Evolutionary conservation across 352 stramenopile genomes (phyloP).

Genomic region (Pythium sp.): DNA sequence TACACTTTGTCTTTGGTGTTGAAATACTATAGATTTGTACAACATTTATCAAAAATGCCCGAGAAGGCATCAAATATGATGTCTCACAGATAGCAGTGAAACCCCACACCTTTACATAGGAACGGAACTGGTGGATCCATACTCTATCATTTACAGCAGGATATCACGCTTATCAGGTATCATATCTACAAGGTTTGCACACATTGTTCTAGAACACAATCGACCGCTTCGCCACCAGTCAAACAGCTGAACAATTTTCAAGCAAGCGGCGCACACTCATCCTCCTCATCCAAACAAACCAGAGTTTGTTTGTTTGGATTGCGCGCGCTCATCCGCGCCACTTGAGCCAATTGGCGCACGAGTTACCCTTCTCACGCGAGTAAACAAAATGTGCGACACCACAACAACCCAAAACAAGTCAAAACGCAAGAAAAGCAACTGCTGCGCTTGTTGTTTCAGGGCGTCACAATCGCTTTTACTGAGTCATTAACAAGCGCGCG

Average conservation of each 20-base stretch:
- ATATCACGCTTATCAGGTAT: too few relatives aligned
- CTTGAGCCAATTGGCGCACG: conserved; percentile 4
- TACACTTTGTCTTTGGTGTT: too few relatives aligned
- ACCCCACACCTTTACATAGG: too few relatives aligned
- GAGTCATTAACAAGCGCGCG: conserved; percentile 9
- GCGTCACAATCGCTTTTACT: conserved; percentile 14
- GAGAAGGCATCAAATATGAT: too few relatives aligned
- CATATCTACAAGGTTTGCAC: too few relatives aligned
- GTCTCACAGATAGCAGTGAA: too few relatives aligned
- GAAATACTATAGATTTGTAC: too few relatives aligned
- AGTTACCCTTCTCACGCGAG: conserved; percentile 1
- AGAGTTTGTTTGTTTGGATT: neutral
- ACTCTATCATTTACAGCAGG: too few relatives aligned
- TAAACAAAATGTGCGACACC: conserved; percentile 1
- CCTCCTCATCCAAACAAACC: neutral
- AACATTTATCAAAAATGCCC: too few relatives aligned
- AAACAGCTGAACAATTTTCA: neutral
- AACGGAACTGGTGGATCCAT: too few relatives aligned
- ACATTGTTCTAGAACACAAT: conserved; percentile 14
- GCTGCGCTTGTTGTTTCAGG: neutral
- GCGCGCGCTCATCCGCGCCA: neutral
- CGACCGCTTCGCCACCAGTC: neutral
- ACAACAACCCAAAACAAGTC: neutral
- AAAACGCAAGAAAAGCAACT: neutral
- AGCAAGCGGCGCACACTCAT: conserved; percentile 5